phyloP scores from a whole-genome alignment of 2,329 filamentous ascomycete species.

The Ophiocordyceps australis region DNA sequence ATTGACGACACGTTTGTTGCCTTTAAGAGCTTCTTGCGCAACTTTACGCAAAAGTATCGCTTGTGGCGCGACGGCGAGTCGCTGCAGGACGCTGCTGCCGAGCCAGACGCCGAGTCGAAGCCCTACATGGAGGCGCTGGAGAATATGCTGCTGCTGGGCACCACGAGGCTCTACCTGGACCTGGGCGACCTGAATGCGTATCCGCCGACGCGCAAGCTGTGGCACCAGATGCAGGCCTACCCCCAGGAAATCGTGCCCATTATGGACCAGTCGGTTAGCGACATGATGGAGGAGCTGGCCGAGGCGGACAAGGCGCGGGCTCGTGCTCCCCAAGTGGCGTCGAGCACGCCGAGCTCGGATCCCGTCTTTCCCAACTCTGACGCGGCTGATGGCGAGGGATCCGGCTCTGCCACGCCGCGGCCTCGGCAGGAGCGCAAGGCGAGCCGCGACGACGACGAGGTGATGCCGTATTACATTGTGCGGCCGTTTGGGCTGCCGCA shows the following conservation, averaged over 20 bases:
- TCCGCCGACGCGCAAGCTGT: conserved; percentile 80
- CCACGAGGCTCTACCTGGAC: conserved; percentile 74
- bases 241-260: conserved; percentile 91
- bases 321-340: conserved; percentile 37
- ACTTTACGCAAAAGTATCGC: conserved; percentile 86
- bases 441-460: conserved; percentile 63
- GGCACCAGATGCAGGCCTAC: conserved; percentile 87
- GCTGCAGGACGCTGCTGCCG: conserved; percentile 51
- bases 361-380: conserved; percentile 70
- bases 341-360: conserved; percentile 46
- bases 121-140: conserved; percentile 75
- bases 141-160: conserved; percentile 77
- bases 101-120: conserved; percentile 57
- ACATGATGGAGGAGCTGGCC: conserved; percentile 81
- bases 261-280: conserved; percentile 89
- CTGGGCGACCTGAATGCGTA: conserved; percentile 81
- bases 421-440: conserved; percentile 26
- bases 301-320: conserved; percentile 59
- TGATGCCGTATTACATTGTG: conserved; percentile 66
- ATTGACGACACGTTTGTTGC: conserved; percentile 73
- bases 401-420: conserved; percentile 16
- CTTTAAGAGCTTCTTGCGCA: conserved; percentile 84
- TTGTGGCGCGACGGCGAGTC: conserved; percentile 78
- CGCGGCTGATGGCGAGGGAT: conserved; percentile 37
- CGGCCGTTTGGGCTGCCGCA: conserved; percentile 78